Evolutionary conservation across 2,329 filamentous ascomycete genomes (phyloP), one percentile per base, ranked within the genome.

Genomic region (Celoporthe dispersa): DNA sequence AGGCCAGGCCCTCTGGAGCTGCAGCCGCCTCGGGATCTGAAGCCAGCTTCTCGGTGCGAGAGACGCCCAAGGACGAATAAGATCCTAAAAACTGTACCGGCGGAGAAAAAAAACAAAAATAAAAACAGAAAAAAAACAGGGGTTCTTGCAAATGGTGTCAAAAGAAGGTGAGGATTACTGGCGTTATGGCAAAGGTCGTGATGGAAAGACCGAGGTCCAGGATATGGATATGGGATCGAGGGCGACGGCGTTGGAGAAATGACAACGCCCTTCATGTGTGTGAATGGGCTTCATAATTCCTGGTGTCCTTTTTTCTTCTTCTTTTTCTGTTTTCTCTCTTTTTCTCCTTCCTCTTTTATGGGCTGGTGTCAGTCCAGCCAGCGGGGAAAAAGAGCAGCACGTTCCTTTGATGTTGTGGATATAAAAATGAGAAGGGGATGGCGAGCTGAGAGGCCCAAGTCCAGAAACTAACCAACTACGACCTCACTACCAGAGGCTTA

Each of bases 1-100:
- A 84, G 37, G 31, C 31, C 16, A 71, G 69, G 39, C 69, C 69
- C 19, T 22, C 60, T 16, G 66, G 41, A 35, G n/a, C 44, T 37
- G 60, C 60, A 28, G 39, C 59, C 11, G 61, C 59, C 22, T 51
- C 66, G 25, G 51, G 2, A 4, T 28, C 66, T 2, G 59, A 61
- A 1, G 66, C 37, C 22, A 48, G 33, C 2, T 39, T 65, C 22
- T 41, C 70, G 5, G 63, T 67, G 6, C 64, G 60, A 35, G 71
- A 71, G 64, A 67, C 65, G 3, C 67, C 67, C 1, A 72, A 72
- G 35, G 71, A 71, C 28, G 67, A 69, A 65, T 68, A 44, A 66
- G 25, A 14, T 5, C 4, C 19, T 16, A n/a, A 7, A 9, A 12
- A 39, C n/a, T n/a, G 9, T 9, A n/a, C 22, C 22, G 41, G 5